These are phyloP conservation scores for Primulina eburnea DNA, from an alignment of 257 asterid genomes.

Conservation along the genomic window DNA sequence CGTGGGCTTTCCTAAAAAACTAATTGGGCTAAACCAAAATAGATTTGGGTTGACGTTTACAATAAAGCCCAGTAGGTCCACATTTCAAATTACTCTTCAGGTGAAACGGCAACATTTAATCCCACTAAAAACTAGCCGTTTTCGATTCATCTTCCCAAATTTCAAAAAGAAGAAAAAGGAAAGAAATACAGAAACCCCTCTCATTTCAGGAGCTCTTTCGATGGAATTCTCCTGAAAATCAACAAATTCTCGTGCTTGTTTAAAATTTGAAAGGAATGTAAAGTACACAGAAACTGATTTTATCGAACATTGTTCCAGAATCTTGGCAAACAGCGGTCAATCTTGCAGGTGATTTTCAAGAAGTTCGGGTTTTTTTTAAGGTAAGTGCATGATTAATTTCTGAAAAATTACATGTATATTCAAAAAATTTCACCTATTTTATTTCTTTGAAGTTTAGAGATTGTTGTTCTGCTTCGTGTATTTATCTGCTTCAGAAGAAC, in stretches of 20 bases:
- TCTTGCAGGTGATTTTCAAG: constrained; percentile 26
- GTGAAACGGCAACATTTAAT: not conserved
- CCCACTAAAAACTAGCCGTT: not conserved
- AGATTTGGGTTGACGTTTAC: not conserved
- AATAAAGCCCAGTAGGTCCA: not conserved
- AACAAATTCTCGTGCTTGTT: not conserved
- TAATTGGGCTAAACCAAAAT: not conserved
- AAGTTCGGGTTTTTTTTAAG: constrained; percentile 21
- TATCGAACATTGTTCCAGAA: constrained; percentile 16
- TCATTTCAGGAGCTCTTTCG: not conserved
- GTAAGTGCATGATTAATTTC: constrained; percentile 24
- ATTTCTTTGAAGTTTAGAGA: no score
- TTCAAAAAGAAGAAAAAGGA: not conserved
- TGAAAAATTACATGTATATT: not conserved
- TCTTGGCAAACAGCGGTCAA: constrained; percentile 18
- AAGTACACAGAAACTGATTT: not conserved
- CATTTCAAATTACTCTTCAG: not conserved
- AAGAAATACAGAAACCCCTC: not conserved
- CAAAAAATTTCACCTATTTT: not conserved
- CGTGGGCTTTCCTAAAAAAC: not conserved
- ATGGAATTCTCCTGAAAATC: not conserved
- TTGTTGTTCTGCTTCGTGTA: no score
- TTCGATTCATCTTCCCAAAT: not conserved
- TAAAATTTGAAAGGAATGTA: not conserved
- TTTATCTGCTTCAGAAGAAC: no score